A percentile compares a stretch with the other conserved stretches of the same genome.
Conservation (phyloP, 805 yeast genomes). For the Yarrowia divulgata region DNA sequence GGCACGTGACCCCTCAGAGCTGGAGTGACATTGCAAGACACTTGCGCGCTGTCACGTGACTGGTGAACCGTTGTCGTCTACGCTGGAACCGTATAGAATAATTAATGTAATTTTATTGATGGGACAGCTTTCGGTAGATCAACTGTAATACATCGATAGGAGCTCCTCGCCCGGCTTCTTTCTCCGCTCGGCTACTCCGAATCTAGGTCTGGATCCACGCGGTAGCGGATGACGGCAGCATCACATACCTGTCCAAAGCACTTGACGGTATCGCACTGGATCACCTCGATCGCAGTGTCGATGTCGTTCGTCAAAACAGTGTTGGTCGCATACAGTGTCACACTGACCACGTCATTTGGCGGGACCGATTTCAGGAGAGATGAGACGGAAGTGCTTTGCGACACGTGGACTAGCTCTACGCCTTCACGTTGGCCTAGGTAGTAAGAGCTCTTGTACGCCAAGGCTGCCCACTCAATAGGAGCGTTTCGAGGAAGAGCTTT, state of each 20-base stretch:
- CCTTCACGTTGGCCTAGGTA: slow-evolving; percentile 15
- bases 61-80: too few species aligned
- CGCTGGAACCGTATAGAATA: too few species aligned
- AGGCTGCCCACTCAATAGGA: slow-evolving; percentile 26
- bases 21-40: too few species aligned
- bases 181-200: too few species aligned
- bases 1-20: too few species aligned
- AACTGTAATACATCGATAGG: too few species aligned
- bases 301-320: slow-evolving; percentile 4
- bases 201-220: neutral
- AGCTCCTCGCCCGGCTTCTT: too few species aligned
- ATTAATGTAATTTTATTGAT: too few species aligned
- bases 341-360: neutral
- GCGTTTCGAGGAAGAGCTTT: slow-evolving; percentile 16
- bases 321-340: slow-evolving; percentile 6
- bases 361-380: neutral
- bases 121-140: too few species aligned
- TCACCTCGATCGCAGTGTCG: slow-evolving; percentile 4
- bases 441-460: slow-evolving; percentile 1
- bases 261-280: neutral
- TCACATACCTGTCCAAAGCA: neutral
- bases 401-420: neutral
- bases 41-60: too few species aligned
- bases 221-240: slow-evolving; percentile 13
- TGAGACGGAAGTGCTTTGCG: neutral